phyloP scores from a whole-genome alignment of 345 rosid species.

The Atalantia buxifolia region DNA sequence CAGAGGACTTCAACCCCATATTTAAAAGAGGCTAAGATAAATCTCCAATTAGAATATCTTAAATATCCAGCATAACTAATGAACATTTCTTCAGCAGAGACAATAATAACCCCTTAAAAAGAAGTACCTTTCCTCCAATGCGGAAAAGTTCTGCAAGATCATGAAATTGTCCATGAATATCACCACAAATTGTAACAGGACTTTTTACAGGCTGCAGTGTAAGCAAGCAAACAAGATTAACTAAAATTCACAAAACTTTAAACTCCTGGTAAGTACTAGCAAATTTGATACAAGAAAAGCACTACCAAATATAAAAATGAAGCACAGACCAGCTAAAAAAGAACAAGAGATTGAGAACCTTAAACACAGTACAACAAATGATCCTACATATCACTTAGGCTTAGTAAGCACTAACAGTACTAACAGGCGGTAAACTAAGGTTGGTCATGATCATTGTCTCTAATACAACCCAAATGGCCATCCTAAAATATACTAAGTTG shows the following conservation, averaged over 20 bases:
- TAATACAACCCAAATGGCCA: neutral
- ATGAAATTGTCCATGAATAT: conserved; percentile 96
- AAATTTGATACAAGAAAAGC: neutral
- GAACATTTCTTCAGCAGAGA: neutral
- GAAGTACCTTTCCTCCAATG: conserved; percentile 85
- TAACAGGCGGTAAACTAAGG: neutral
- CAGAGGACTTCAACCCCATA: neutral
- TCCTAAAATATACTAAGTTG: neutral
- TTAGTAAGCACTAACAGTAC: neutral
- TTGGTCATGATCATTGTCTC: neutral
- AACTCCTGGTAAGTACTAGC: neutral
- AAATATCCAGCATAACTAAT: neutral
- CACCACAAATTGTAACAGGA: conserved; percentile 96
- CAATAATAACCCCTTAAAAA: conserved; percentile 1
- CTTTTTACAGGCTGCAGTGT: conserved; percentile 79
- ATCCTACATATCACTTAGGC: neutral
- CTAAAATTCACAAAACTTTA: neutral
- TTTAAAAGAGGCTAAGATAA: neutral
- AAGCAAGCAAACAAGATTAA: conserved; percentile 3
- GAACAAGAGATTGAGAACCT: neutral
- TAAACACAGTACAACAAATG: neutral
- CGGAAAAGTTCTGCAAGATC: conserved; percentile 99
- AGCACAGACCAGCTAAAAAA: neutral
- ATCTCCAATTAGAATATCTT: neutral
- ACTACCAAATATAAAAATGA: neutral